These are phyloP conservation scores for Gossypium schwendimanii DNA, from an alignment of 441 rosid genomes.

Conservation along the genomic window DNA sequence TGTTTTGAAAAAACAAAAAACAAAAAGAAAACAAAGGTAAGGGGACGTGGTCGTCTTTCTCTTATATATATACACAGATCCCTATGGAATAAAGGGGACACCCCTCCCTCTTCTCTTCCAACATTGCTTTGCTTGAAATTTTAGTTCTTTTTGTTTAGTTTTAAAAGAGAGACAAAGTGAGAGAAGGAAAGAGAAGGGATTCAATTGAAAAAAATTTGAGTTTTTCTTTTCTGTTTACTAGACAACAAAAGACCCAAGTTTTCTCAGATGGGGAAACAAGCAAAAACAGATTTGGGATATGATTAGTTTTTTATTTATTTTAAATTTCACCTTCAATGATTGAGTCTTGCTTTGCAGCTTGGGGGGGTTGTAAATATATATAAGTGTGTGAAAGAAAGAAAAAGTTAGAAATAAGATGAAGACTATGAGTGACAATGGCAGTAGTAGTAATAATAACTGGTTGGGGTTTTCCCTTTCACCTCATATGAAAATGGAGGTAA, in stretches of 20 bases:
- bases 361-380: not conserved
- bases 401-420: constrained; percentile 33
- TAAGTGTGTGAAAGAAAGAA: not conserved
- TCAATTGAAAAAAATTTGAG: no score
- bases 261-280: constrained; percentile 14
- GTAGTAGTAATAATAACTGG: constrained; percentile 32
- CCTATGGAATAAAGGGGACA: constrained; percentile 53
- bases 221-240: constrained; percentile 17
- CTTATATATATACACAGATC: constrained; percentile 42
- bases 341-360: constrained; percentile 25
- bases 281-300: constrained; percentile 12
- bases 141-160: constrained; percentile 58
- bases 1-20: not conserved
- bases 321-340: constrained; percentile 34
- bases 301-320: constrained; percentile 27
- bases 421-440: constrained; percentile 31
- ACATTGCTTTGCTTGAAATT: constrained; percentile 35
- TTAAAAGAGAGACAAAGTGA: constrained; percentile 32
- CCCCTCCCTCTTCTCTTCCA: constrained; percentile 24
- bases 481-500: constrained; percentile 58
- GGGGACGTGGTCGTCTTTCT: constrained; percentile 35
- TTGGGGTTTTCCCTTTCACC: constrained; percentile 72
- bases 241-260: constrained; percentile 28
- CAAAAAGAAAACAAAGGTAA: not conserved
- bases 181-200: constrained; percentile 12